Evolutionary conservation across 768 basidiomycete genomes (phyloP).

Genomic region (Podaxis sp.): DNA sequence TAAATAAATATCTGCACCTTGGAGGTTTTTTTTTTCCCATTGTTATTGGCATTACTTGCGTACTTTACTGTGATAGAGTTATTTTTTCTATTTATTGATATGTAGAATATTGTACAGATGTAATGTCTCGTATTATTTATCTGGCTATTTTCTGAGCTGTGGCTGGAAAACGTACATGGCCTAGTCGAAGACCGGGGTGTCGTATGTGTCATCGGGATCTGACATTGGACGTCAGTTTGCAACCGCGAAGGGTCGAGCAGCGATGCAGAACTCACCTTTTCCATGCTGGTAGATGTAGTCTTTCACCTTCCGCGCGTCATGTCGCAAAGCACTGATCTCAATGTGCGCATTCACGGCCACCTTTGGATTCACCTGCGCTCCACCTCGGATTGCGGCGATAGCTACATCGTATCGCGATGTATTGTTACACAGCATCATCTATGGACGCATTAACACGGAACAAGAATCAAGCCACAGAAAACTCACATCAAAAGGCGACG

Average conservation of each 20-base stretch:
- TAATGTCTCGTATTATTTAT: background rate
- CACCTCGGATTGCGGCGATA: conserved; percentile 53
- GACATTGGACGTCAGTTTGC: conserved; percentile 1
- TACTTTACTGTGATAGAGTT: background rate
- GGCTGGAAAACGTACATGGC: background rate
- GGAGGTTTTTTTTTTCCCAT: background rate
- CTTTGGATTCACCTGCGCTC: conserved; percentile 43
- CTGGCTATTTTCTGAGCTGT: background rate
- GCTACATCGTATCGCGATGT: conserved; percentile 69
- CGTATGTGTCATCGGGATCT: conserved; percentile 44
- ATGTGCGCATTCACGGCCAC: conserved; percentile 58
- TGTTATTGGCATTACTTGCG: background rate
- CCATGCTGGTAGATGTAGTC: conserved; percentile 59
- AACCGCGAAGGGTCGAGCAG: background rate
- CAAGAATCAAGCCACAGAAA: background rate
- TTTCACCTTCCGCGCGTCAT: conserved; percentile 55
- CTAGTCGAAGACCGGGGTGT: conserved; percentile 40
- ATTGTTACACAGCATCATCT: conserved; percentile 75
- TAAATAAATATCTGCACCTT: background rate
- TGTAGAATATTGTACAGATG: background rate
- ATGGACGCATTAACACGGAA: background rate
- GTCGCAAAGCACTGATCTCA: conserved; percentile 51
- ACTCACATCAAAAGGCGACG: conserved; percentile 73
- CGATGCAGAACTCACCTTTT: conserved; percentile 34
- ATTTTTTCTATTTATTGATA: background rate